Evolutionary conservation across 208 protist genomes (phyloP).

Genomic region (Angomonas deanei): DNA sequence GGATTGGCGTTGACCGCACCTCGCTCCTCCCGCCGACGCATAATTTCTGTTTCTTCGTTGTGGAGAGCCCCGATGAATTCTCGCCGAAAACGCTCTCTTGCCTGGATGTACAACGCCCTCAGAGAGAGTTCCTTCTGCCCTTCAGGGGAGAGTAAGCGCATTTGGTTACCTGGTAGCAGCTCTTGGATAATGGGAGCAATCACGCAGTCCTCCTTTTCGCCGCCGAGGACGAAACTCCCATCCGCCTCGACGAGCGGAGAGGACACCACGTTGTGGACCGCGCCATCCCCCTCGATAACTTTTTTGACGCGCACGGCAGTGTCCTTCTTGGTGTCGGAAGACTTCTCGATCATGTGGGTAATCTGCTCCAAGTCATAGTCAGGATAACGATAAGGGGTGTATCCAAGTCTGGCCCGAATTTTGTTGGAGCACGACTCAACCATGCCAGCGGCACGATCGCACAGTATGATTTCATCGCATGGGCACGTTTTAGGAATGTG

Average conservation of each 20-base stretch:
- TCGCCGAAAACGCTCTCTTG: neutral
- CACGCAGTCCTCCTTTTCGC: slow-evolving; percentile 7
- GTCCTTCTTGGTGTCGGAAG: neutral
- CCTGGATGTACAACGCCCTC: neutral
- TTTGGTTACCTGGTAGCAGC: neutral
- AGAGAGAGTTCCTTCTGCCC: neutral
- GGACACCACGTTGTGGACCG: slow-evolving; percentile 37
- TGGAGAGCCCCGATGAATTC: neutral
- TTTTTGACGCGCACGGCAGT: slow-evolving; percentile 25
- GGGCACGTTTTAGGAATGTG: slow-evolving; percentile 26
- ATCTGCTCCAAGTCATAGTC: slow-evolving; percentile 60
- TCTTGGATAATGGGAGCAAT: slow-evolving; percentile 48
- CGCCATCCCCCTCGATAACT: slow-evolving; percentile 45
- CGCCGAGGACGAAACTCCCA: slow-evolving; percentile 9
- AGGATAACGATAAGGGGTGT: slow-evolving; percentile 71
- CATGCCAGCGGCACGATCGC: slow-evolving; percentile 73
- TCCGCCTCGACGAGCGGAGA: slow-evolving; percentile 25
- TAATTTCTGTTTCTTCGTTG: neutral
- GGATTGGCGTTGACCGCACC: slow-evolving; percentile 6
- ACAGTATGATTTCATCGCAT: slow-evolving; percentile 68
- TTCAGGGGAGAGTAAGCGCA: neutral
- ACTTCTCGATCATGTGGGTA: slow-evolving; percentile 19
- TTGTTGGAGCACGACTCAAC: slow-evolving; percentile 46
- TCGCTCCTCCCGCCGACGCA: neutral
- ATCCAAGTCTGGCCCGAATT: slow-evolving; percentile 53